phyloP scores from a whole-genome alignment of 2,329 filamentous ascomycete genomes.

The Ceratocystis albifundus region DNA sequence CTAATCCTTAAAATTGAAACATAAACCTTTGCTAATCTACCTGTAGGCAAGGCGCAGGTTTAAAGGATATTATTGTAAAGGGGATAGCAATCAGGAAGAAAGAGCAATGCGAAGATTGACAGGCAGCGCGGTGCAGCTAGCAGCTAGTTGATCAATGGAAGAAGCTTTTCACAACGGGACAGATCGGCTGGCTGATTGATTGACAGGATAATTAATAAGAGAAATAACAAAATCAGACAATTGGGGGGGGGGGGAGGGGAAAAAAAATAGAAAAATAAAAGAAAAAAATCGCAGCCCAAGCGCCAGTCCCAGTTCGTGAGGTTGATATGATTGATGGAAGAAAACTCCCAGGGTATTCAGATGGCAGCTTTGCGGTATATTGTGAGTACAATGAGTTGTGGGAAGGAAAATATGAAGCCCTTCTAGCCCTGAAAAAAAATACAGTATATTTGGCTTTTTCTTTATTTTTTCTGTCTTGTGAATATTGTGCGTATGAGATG shows the following conservation, averaged over 20 bases:
- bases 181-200: neutral
- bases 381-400: neutral
- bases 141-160: neutral
- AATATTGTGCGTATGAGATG: neutral
- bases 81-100: neutral
- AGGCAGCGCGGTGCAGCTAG: neutral
- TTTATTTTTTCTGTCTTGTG: neutral
- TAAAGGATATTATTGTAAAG: neutral
- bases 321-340: constrained; percentile 6
- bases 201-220: constrained; percentile 4
- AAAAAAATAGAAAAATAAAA: neutral
- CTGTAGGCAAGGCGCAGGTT: neutral
- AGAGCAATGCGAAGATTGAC: neutral
- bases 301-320: neutral
- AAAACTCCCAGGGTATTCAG: neutral
- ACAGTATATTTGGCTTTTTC: neutral
- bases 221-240: neutral
- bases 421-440: neutral
- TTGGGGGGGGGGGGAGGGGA: too few relatives aligned
- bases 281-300: neutral
- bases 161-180: neutral
- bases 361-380: constrained; percentile 1
- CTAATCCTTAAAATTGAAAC: constrained; percentile 9
- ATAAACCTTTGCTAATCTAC: neutral
- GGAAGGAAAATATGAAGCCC: neutral